Percentiles rank a stretch among this genome's conserved stretches.
Conservation (phyloP, 805 yeast species). For the Schizosaccharomyces lindneri region DNA sequence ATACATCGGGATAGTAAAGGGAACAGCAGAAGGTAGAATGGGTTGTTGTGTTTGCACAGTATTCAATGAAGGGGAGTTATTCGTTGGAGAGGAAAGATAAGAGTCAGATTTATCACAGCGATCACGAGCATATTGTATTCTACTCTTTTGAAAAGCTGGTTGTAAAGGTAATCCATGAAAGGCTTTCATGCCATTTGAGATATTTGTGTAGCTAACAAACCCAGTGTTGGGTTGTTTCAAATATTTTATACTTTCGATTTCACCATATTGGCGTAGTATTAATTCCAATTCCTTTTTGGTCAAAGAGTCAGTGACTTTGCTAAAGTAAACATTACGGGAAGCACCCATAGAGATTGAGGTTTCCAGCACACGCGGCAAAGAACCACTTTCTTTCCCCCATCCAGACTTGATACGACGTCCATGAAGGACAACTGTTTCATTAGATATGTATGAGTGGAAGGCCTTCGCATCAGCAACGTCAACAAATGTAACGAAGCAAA, state of each 20-base stretch:
- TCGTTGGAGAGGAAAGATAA: too few species aligned
- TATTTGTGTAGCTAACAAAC: slow-evolving; percentile 73
- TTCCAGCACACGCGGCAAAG: slow-evolving; percentile 62
- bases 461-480: slow-evolving; percentile 96
- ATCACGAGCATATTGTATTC: neutral
- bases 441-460: slow-evolving; percentile 77
- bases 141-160: neutral
- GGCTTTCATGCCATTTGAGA: slow-evolving; percentile 75
- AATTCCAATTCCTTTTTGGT: slow-evolving; percentile 34
- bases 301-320: slow-evolving; percentile 27
- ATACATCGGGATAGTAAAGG: too few species aligned
- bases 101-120: neutral
- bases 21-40: too few species aligned
- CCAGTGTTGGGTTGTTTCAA: slow-evolving; percentile 66
- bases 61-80: too few species aligned
- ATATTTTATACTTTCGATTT: slow-evolving; percentile 81
- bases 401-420: slow-evolving; percentile 75
- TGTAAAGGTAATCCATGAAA: slow-evolving; percentile 33
- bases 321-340: slow-evolving; percentile 76
- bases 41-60: too few species aligned
- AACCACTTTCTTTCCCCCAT: slow-evolving; percentile 95
- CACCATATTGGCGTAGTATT: slow-evolving; percentile 40
- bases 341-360: slow-evolving; percentile 87
- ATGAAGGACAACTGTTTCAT: slow-evolving; percentile 69
- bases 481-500: slow-evolving; percentile 81